Percentiles rank a stretch among this genome's conserved stretches.
phyloP scores from a whole-genome alignment of 352 stramenopile genomes.

The Pythium insidiosum region DNA sequence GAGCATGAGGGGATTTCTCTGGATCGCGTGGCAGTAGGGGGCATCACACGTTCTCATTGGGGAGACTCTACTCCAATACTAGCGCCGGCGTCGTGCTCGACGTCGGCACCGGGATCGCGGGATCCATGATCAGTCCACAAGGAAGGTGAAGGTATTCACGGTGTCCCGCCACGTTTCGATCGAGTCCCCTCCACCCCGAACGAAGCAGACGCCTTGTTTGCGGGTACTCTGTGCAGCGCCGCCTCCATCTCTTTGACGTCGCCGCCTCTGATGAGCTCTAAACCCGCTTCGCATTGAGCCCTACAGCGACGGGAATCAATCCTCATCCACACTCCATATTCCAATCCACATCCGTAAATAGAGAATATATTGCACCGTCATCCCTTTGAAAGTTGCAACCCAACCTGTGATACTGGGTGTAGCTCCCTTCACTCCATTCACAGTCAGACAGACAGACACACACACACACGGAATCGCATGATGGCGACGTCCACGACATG shows the following conservation, averaged over 20 bases:
- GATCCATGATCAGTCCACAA: conserved; percentile 76
- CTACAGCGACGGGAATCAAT: conserved; percentile 34
- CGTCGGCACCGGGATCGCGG: conserved; percentile 61
- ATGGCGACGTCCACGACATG: conserved; percentile 29
- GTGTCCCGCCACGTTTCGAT: conserved; percentile 12
- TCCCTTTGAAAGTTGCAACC: no score
- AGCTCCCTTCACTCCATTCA: no score
- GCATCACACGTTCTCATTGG: no score
- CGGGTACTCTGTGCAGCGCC: not conserved
- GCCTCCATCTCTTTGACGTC: not conserved
- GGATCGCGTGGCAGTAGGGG: no score
- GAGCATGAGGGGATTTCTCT: not conserved
- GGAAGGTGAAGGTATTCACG: conserved; percentile 62
- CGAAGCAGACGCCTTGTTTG: no score
- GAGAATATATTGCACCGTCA: no score
- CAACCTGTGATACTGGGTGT: no score
- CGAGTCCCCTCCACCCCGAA: not conserved
- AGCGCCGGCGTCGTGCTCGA: conserved; percentile 20
- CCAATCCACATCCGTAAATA: conserved; percentile 3
- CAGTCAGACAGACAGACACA: no score
- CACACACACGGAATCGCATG: no score
- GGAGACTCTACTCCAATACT: conserved; percentile 18
- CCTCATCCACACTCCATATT: conserved; percentile 25
- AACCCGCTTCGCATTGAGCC: conserved; percentile 27
- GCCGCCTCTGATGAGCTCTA: conserved; percentile 43